A percentile compares a stretch with the other conserved stretches of the same genome.
Conservation (phyloP, 1,139 yeast genomes). For the Scheffersomyces parashehatae region DNA sequence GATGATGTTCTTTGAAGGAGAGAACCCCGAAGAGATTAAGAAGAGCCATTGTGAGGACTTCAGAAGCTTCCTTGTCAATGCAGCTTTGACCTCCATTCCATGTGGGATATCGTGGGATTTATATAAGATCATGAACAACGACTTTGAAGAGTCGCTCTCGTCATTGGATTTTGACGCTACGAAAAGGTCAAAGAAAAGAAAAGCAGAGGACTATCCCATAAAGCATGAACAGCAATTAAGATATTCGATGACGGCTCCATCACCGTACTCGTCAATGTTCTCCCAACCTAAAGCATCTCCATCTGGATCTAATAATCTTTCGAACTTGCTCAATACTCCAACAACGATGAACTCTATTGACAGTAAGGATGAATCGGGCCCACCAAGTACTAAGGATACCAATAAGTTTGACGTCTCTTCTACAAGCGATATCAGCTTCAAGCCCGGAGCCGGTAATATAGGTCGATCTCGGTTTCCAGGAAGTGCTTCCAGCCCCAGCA, state of each 20-base stretch:
- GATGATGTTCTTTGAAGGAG: conserved; percentile 16
- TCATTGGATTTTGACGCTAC: conserved; percentile 3
- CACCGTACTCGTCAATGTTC: neutral
- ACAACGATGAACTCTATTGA: neutral
- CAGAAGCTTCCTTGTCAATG: conserved; percentile 10
- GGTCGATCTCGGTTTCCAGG: too few species aligned
- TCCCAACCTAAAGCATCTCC: neutral
- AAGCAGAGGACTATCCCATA: neutral
- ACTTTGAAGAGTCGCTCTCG: conserved; percentile 4
- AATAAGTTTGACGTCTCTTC: too few species aligned
- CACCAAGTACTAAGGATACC: too few species aligned
- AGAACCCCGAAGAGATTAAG: conserved; percentile 6
- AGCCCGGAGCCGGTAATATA: too few species aligned
- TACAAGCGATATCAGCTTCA: too few species aligned
- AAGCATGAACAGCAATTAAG: too few species aligned
- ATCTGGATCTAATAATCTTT: neutral
- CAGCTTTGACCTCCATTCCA: conserved; percentile 14
- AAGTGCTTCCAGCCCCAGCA: neutral
- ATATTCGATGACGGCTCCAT: neutral
- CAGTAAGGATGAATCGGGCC: too few species aligned
- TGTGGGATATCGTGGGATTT: conserved; percentile 19
- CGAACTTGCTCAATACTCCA: neutral
- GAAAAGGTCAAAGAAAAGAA: neutral
- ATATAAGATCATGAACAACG: conserved; percentile 15
- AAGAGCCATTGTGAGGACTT: conserved; percentile 11